phyloP scores from a whole-genome alignment of 2,329 filamentous ascomycete species.

The Didymella segeticola region DNA sequence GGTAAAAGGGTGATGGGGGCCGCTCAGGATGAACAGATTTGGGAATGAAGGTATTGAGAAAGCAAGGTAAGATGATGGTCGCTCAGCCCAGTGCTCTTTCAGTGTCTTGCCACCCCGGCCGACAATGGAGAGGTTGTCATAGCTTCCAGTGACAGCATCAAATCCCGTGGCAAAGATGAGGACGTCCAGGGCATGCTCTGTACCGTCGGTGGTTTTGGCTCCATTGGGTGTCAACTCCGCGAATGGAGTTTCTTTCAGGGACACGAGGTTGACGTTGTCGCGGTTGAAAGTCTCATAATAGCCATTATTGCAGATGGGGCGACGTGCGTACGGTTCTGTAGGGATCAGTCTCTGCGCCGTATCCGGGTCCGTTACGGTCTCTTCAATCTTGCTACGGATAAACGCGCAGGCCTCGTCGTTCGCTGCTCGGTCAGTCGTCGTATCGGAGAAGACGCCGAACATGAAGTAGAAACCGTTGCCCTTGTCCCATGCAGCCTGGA shows the following conservation, averaged over 20 bases:
- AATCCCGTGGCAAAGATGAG: slow-evolving; percentile 1
- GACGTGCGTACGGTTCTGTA: neutral
- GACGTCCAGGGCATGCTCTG: neutral
- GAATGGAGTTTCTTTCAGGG: neutral
- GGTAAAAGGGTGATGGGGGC: neutral
- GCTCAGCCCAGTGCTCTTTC: neutral
- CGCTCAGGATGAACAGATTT: neutral
- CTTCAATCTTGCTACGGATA: neutral
- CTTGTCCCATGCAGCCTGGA: neutral
- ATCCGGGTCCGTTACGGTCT: neutral
- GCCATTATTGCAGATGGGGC: neutral
- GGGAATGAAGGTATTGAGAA: neutral
- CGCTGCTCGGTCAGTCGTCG: neutral
- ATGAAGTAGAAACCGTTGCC: slow-evolving; percentile 1
- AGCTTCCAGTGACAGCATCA: neutral
- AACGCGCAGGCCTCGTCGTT: slow-evolving; percentile 1
- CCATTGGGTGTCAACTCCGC: neutral
- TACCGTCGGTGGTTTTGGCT: neutral
- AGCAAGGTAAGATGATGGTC: neutral
- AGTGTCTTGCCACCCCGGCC: neutral
- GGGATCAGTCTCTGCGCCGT: neutral
- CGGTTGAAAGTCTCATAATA: slow-evolving; percentile 3
- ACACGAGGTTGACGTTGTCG: neutral
- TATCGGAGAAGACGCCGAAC: neutral
- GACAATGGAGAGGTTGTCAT: neutral